Evolutionary conservation across 345 rosid species (phyloP).

Genomic region (Leavenworthia alabamica): DNA sequence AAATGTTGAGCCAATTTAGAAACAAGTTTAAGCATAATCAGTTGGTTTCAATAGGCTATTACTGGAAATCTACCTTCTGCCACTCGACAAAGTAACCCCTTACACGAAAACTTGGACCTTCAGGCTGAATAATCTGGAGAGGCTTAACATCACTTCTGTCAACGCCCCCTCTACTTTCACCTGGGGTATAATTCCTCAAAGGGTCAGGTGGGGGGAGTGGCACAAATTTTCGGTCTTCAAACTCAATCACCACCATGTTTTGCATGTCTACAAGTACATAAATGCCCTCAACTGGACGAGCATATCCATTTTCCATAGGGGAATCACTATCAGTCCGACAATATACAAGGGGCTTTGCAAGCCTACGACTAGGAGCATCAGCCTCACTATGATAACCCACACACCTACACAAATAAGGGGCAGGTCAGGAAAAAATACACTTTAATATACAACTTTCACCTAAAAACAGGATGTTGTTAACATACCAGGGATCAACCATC

Average conservation of each 20-base stretch:
- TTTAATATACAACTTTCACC: constrained; percentile 2
- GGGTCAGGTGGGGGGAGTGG: constrained; percentile 90
- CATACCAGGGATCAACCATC: constrained; percentile 86
- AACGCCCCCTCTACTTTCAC: constrained; percentile 85
- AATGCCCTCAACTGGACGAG: constrained; percentile 88
- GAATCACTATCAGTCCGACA: constrained; percentile 91
- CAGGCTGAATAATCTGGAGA: constrained; percentile 73
- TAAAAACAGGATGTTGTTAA: not conserved
- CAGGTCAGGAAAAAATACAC: not conserved
- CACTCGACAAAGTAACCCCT: constrained; percentile 75
- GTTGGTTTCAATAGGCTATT: not conserved
- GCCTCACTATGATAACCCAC: constrained; percentile 76
- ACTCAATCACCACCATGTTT: constrained; percentile 79
- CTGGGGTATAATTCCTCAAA: constrained; percentile 78
- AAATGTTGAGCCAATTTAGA: constrained; percentile 23
- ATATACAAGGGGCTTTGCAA: constrained; percentile 86
- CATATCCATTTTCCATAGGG: constrained; percentile 97
- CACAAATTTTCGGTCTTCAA: constrained; percentile 83
- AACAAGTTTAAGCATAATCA: constrained; percentile 4
- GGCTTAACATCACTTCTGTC: constrained; percentile 93
- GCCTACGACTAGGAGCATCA: constrained; percentile 77
- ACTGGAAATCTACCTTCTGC: constrained; percentile 60
- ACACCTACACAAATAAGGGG: constrained; percentile 47
- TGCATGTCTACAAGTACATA: constrained; percentile 84
- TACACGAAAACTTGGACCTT: constrained; percentile 93